Conservation (phyloP, 129 eudicot species). For the Lactuca sativa region DNA sequence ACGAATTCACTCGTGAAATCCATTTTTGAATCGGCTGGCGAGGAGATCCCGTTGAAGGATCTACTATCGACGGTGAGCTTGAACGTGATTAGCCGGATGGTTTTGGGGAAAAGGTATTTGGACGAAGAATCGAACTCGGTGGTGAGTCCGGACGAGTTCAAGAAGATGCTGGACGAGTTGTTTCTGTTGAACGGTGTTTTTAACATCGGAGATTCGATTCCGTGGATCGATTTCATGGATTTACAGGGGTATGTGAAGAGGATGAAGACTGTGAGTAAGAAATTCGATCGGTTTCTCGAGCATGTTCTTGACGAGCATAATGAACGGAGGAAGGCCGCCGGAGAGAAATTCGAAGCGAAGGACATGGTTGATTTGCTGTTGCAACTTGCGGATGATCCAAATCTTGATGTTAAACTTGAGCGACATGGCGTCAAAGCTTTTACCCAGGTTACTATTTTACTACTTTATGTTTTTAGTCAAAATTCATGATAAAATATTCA, state of each 20-base stretch:
- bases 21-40: constrained; percentile 23
- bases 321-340: constrained; percentile 35
- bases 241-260: constrained; percentile 76
- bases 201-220: constrained; percentile 77
- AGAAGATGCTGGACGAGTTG: constrained; percentile 73
- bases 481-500: neutral
- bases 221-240: constrained; percentile 64
- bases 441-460: constrained; percentile 54
- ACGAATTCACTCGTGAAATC: constrained; percentile 32
- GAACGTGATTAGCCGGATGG: constrained; percentile 84
- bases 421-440: constrained; percentile 90
- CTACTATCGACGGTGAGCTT: constrained; percentile 55
- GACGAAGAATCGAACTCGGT: constrained; percentile 42
- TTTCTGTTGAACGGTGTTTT: constrained; percentile 76
- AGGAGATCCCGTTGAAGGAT: constrained; percentile 44
- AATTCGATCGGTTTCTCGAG: constrained; percentile 78
- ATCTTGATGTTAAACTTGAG: constrained; percentile 76
- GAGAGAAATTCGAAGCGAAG: constrained; percentile 36
- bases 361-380: constrained; percentile 91
- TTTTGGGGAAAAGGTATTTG: constrained; percentile 63
- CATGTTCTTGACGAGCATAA: constrained; percentile 74
- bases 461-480: too few species aligned
- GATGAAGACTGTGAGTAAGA: constrained; percentile 72
- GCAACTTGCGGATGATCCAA: constrained; percentile 78
- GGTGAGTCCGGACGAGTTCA: constrained; percentile 63